These are phyloP conservation scores for Ceratocystis eucalypticola DNA, from an alignment of 2,329 filamentous ascomycete genomes.

Conservation along the genomic window DNA sequence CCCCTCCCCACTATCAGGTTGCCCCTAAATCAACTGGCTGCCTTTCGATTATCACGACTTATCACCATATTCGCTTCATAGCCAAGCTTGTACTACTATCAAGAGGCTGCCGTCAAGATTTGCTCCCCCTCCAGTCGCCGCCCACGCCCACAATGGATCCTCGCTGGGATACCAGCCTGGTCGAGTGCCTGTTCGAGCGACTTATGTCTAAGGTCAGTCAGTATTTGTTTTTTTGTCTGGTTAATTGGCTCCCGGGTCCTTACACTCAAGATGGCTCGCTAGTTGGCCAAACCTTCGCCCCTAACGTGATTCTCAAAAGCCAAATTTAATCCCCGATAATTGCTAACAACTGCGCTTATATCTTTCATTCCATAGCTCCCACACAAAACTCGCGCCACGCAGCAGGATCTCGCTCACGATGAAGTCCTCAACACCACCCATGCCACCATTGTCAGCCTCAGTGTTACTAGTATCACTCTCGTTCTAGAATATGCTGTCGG, in stretches of 20 bases:
- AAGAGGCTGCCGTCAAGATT: background rate
- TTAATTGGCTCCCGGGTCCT: background rate
- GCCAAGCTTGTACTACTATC: background rate
- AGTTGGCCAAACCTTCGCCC: no score
- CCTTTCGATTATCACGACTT: background rate
- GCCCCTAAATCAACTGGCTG: background rate
- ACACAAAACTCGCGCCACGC: constrained; percentile 46
- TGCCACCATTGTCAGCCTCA: constrained; percentile 47
- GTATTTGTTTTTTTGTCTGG: background rate
- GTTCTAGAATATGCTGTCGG: constrained; percentile 45
- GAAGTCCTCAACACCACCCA: constrained; percentile 48
- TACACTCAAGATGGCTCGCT: no score
- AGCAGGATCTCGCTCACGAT: constrained; percentile 45
- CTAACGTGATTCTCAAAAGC: background rate
- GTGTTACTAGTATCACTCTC: constrained; percentile 37
- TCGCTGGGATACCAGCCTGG: constrained; percentile 38
- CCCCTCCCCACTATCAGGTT: background rate
- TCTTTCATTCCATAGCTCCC: constrained; percentile 36
- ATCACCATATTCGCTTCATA: background rate
- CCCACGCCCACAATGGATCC: constrained; percentile 16
- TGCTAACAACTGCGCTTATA: background rate
- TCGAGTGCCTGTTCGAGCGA: constrained; percentile 45
- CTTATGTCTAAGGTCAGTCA: constrained; percentile 42
- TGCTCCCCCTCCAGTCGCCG: background rate
- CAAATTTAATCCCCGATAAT: background rate